Evolutionary conservation across 345 rosid species (phyloP).

Genomic region (Populus davidiana): DNA sequence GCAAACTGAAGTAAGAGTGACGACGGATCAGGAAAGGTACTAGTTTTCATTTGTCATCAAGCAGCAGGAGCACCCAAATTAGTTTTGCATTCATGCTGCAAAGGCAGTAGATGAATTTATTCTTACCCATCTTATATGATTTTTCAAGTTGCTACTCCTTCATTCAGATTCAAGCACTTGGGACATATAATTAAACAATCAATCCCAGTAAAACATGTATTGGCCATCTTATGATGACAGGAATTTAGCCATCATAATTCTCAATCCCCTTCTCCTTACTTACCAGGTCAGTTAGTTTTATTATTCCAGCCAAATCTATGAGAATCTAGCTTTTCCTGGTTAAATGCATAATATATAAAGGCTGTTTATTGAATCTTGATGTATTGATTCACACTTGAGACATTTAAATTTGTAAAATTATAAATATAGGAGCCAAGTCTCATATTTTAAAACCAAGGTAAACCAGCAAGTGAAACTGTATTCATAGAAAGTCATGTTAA

Average conservation of each 20-base stretch:
- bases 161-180: neutral
- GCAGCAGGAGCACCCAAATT: neutral
- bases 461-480: neutral
- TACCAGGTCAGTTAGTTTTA: neutral
- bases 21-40: neutral
- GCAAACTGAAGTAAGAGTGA: neutral
- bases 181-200: neutral
- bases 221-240: neutral
- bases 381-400: neutral
- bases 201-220: too few relatives aligned
- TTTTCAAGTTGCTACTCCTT: neutral
- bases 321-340: neutral
- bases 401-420: neutral
- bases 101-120: neutral
- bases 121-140: neutral
- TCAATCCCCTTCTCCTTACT: neutral
- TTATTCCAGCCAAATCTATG: neutral
- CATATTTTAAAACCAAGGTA: constrained; percentile 5
- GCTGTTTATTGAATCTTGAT: neutral
- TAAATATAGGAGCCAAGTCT: constrained; percentile 2
- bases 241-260: neutral
- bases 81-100: neutral
- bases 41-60: neutral
- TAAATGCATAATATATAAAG: neutral
- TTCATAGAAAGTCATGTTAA: neutral